Evolutionary conservation across 176 grass and related monocot species (phyloP), one percentile per base, ranked within the genome.

Genomic region (Carex parvula): DNA sequence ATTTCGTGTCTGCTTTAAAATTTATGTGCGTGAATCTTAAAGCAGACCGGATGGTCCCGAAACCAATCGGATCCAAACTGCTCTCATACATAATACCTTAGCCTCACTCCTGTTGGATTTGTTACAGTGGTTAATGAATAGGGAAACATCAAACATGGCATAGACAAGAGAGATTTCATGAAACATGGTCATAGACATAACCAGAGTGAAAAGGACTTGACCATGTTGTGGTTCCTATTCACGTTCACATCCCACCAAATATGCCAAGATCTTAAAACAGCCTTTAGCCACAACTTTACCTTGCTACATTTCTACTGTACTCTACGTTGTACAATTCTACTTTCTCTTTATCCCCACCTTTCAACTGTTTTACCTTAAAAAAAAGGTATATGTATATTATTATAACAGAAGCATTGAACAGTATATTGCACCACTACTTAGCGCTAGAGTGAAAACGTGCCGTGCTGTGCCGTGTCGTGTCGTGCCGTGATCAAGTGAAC

Each of bases 221-320:
- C 61, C 35, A 65, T 64, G 79, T 65, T 63, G 60, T 82, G 59
- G 21, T 10, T 61, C 7, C 35, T 14, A 66, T 82, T 82, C 22
- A 48, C 42, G 9, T 44, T 7, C 61, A 32, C 61, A 32, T 22
- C 37, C 35, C 46, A 64, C 37, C 80, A 65, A 50, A 66, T 39
- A 35, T 48, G 80, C 80, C 80, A 64, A 83, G 61, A 83, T 83
- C 80, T 83, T 48, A 66, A 82, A 64, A 66, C 33, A 60, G 2
- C 5, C 46, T 82, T 64, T 6, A n/a, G 44, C 42, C 44, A 52
- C 70, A 39, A 39, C 37, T 4, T 39, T 9, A 74, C 10, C 8
- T 22, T 10, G 4, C 20, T 74, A 75, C 12, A 21, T 52, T 53
- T 75, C 42, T 75, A 75, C 70, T 72, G 6, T 75, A 22, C 29